phyloP scores from a whole-genome alignment of 2,329 filamentous ascomycete genomes.

The Fusarium pseudocircinatum region DNA sequence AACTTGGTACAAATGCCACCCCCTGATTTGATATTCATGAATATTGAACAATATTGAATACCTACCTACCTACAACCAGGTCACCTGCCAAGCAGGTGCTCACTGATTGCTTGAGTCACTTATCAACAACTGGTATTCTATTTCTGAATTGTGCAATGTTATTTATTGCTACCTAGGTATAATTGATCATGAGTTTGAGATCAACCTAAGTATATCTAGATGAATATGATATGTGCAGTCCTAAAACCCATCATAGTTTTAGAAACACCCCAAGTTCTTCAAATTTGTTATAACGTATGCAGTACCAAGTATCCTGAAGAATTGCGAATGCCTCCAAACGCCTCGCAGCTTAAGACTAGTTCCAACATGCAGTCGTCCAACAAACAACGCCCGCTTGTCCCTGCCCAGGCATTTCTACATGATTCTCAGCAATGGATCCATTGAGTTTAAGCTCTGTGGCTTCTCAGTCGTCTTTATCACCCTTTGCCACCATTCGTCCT shows the following conservation, averaged over 20 bases:
- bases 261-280: conserved; percentile 5
- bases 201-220: not conserved
- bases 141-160: not conserved
- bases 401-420: conserved; percentile 6
- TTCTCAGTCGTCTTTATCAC: conserved; percentile 35
- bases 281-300: conserved; percentile 26
- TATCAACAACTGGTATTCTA: not conserved
- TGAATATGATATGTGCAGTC: not conserved
- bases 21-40: not conserved
- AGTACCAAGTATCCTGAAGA: conserved; percentile 31
- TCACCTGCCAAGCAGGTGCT: not conserved
- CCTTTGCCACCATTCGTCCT: conserved; percentile 53
- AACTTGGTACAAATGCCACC: not conserved
- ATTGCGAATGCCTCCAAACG: conserved; percentile 38
- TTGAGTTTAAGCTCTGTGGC: not conserved
- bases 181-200: not conserved
- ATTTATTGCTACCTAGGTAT: not conserved
- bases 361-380: conserved; percentile 34
- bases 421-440: not conserved
- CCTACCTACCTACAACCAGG: not conserved
- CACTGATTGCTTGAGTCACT: not conserved
- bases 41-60: not conserved
- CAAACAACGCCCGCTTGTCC: conserved; percentile 24
- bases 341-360: conserved; percentile 33
- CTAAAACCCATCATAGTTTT: not conserved